Evolutionary conservation across 2,329 filamentous ascomycete species (phyloP), one percentile per base, ranked within the genome.

Genomic region (Aspergillus arachidicola): DNA sequence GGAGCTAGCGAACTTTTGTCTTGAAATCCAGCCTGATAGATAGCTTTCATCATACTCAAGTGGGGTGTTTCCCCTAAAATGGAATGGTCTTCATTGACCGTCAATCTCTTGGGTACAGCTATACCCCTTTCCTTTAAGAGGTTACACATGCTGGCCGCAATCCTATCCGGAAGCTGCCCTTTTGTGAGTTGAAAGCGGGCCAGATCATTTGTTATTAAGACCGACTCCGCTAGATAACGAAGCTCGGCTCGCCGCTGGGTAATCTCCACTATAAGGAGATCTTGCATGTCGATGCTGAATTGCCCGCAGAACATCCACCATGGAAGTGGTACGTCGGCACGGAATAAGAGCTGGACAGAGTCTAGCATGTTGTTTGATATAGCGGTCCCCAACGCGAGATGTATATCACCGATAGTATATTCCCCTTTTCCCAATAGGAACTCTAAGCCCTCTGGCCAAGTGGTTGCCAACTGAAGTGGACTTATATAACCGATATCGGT

Each of bases 401-500:
- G 43, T 26, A 46, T 4, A 9, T 46, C 43, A 5, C 0, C 3
- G 43, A 5, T 6, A 11, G n/a, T 26, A 23, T 23, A 12, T 21
- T 23, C 10, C 10, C 21, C 43, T 4, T 46, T 46, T 11, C 11
- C 10, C 3, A 46, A 26, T 5, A 21, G 43, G 10, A 46, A 12
- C 21, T 26, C 9, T 14, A 46, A 26, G n/a, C 43, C 43, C n/a
- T 46, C 43, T 46, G 21, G 7, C 43, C 21, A 46, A 26, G 21
- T 23, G 11, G 19, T 21, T 23, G 43, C 43, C 21, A 23, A 16
- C 6, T 10, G 11, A 23, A 46, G 43, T 14, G 21, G 21, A 9
- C 16, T 43, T 6, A 7, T 1, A 0, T 0, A 5, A 21, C n/a
- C n/a, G 3, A 12, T 23, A 4, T 12, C 0, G 4, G 7, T 26